Percentiles rank a stretch among this genome's conserved stretches.
Conservation (phyloP, 176 grass and related monocot genomes). For the Saccharum spontaneum region DNA sequence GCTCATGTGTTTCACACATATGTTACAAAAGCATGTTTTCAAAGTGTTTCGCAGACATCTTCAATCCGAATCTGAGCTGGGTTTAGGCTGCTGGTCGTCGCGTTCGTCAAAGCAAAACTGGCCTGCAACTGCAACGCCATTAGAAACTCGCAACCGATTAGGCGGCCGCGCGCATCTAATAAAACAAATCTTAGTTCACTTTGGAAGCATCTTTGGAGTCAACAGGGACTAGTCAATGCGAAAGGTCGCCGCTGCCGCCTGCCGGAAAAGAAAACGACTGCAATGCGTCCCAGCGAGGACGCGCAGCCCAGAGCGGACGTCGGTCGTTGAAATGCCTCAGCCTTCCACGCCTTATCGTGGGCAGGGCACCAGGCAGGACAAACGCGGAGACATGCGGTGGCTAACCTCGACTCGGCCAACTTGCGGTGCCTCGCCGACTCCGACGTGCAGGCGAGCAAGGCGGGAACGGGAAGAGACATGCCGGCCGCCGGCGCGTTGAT, state of each 20-base stretch:
- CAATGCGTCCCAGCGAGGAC: background rate
- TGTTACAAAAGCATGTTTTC: too few relatives aligned
- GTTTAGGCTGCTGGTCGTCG: background rate
- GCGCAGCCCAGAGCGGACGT: background rate
- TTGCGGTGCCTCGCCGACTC: background rate
- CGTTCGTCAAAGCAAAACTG: background rate
- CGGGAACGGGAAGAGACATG: background rate
- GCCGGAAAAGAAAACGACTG: background rate
- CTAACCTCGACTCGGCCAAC: background rate
- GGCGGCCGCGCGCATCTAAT: too few relatives aligned
- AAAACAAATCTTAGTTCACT: background rate
- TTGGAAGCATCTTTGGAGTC: background rate
- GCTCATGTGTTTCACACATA: too few relatives aligned
- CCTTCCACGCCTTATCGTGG: background rate
- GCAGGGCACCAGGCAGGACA: background rate
- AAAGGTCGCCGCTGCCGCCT: background rate
- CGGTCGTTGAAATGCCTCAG: background rate
- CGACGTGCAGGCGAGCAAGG: background rate
- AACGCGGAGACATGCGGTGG: background rate
- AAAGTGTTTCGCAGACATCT: background rate
- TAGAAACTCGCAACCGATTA: background rate
- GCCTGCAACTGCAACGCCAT: background rate
- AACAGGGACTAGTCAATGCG: conserved; percentile 16
- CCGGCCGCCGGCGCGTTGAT: background rate
- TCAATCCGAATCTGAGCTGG: background rate